Conservation (phyloP, 805 yeast species). For the Nakazawaea ambrosiae region DNA sequence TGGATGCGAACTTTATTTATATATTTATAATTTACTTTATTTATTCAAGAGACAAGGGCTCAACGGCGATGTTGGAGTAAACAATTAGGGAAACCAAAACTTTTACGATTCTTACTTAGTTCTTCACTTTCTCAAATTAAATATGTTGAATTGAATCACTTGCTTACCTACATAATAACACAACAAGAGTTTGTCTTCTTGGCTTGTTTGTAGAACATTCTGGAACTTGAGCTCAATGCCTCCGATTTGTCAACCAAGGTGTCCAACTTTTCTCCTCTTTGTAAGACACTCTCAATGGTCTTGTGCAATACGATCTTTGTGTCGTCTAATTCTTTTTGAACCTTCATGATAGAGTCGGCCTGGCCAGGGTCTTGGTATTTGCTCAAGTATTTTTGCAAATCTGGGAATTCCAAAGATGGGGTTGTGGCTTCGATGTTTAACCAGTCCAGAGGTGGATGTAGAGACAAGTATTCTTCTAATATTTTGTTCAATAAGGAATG, state of each 20-base stretch:
- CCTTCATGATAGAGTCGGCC: slow-evolving; percentile 95
- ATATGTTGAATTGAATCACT: background rate
- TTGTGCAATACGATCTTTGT: slow-evolving; percentile 94
- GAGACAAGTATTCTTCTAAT: slow-evolving; percentile 81
- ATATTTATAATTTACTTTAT: background rate
- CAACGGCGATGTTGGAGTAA: too few species aligned
- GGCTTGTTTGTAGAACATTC: slow-evolving; percentile 96
- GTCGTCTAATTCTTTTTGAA: slow-evolving; percentile 96
- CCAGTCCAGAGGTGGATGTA: slow-evolving; percentile 77
- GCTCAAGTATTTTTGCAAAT: slow-evolving; percentile 60
- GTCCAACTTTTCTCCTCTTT: slow-evolving; percentile 94
- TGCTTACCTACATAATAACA: slow-evolving; percentile 45
- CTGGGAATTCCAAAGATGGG: slow-evolving; percentile 43
- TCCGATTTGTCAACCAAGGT: slow-evolving; percentile 92
- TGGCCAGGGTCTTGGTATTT: slow-evolving; percentile 96
- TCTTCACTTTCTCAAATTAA: too few species aligned
- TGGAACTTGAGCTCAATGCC: slow-evolving; percentile 78
- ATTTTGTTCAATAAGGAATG: slow-evolving; percentile 87
- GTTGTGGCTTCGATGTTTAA: slow-evolving; percentile 34
- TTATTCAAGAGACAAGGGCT: too few species aligned
- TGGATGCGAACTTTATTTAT: too few species aligned
- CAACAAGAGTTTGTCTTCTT: slow-evolving; percentile 92
- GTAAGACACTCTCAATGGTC: slow-evolving; percentile 88
- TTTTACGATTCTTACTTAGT: too few species aligned
- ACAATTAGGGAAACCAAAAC: too few species aligned